A percentile compares a stretch with the other conserved stretches of the same genome.
Evolutionary conservation across 352 stramenopile species (phyloP).

Genomic region (Globisporangium sylvaticum): DNA sequence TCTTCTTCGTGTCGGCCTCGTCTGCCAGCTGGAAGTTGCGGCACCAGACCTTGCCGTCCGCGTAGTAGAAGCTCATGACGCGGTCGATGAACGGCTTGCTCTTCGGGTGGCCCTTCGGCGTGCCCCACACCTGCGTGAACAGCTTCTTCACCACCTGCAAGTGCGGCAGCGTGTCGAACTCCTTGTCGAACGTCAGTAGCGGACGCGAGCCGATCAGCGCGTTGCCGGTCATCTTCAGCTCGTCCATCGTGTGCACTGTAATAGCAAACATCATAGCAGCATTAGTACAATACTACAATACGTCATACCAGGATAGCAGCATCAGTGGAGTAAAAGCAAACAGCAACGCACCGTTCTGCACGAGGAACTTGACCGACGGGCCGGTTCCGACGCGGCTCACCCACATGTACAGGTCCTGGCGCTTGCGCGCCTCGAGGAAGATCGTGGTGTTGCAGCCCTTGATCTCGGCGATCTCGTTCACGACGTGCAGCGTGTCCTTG

Average conservation of each 20-base stretch:
- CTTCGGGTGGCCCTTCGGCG: constrained; percentile 97
- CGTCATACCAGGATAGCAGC: not conserved
- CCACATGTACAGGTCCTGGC: constrained; percentile 99
- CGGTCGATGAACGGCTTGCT: constrained; percentile 99
- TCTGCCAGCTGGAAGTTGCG: constrained; percentile 96
- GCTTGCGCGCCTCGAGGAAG: constrained; percentile 97
- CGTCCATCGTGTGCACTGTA: constrained; percentile 99
- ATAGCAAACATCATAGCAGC: not conserved
- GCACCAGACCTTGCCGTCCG: constrained; percentile 96
- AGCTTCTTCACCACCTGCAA: constrained; percentile 96
- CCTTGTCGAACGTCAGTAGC: constrained; percentile 96
- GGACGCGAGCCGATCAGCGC: constrained; percentile 96
- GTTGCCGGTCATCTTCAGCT: constrained; percentile 99
- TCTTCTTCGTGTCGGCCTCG: constrained; percentile 90
- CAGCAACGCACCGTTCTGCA: constrained; percentile 90
- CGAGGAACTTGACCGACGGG: constrained; percentile 96
- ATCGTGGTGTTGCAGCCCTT: constrained; percentile 97
- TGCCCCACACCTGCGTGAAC: constrained; percentile 94
- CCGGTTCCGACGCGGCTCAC: constrained; percentile 93
- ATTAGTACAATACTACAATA: not conserved
- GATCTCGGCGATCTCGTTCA: constrained; percentile 99
- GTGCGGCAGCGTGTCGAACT: constrained; percentile 89
- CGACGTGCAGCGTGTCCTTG: constrained; percentile 91
- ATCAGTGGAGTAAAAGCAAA: not conserved
- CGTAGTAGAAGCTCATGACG: constrained; percentile 96